A percentile compares a stretch with the other conserved stretches of the same genome.
Evolutionary conservation across 225 moss, liverwort and hornwort genomes (phyloP).

Genomic region (Straminergon stramineum): DNA sequence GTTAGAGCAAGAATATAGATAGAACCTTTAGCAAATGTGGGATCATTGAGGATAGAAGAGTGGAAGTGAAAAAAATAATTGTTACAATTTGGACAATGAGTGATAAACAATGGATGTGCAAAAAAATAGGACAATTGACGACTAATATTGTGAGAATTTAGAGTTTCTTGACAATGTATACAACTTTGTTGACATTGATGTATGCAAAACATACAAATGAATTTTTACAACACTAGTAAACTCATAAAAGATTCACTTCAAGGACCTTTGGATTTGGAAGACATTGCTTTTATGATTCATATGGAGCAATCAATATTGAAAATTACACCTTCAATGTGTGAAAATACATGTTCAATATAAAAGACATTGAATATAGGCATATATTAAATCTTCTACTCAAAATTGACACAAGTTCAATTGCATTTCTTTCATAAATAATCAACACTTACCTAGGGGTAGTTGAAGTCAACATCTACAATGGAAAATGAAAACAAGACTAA

Average conservation of each 20-base stretch:
- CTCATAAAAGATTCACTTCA: not conserved
- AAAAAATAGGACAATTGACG: not conserved
- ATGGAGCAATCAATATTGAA: not conserved
- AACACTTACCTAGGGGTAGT: too few relatives aligned
- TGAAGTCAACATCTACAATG: too few relatives aligned
- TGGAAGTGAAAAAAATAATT: rapidly evolving
- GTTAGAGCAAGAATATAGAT: not conserved
- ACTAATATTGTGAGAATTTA: rapidly evolving
- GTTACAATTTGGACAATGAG: not conserved
- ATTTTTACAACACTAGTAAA: not conserved
- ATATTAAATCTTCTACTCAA: too few relatives aligned
- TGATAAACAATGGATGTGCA: not conserved
- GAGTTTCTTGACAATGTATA: not conserved
- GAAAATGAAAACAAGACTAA: too few relatives aligned
- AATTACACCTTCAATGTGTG: too few relatives aligned
- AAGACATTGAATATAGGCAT: too few relatives aligned
- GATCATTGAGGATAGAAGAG: not conserved
- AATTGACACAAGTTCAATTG: too few relatives aligned
- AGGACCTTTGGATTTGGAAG: not conserved
- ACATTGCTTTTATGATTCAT: not conserved
- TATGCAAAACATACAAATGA: not conserved
- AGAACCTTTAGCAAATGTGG: not conserved
- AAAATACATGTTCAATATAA: too few relatives aligned
- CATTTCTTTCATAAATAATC: too few relatives aligned
- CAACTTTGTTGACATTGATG: not conserved